phyloP scores from a whole-genome alignment of 2,329 filamentous ascomycete species.

The Colletotrichum sp. region DNA sequence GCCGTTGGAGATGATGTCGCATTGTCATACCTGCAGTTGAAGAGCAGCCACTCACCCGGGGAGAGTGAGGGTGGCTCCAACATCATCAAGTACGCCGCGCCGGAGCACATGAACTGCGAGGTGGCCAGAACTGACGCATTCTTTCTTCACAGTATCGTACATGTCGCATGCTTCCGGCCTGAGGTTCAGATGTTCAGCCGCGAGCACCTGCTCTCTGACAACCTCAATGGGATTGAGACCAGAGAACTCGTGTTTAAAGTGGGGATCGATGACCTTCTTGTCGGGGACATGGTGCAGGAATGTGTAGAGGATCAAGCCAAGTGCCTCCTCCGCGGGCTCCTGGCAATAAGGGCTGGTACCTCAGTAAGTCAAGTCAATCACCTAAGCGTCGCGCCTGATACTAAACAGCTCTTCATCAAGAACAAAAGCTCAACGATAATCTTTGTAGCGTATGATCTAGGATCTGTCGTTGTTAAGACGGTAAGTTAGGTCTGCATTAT shows the following conservation, averaged over 20 bases:
- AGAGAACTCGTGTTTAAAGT: not conserved
- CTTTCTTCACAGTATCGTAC: not conserved
- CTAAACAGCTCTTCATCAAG: not conserved
- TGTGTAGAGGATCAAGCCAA: not conserved
- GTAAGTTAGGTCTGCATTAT: not conserved
- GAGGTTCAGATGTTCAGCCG: not conserved
- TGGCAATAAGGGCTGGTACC: not conserved
- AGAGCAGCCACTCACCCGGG: not conserved
- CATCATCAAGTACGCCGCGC: not conserved
- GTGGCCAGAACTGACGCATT: not conserved
- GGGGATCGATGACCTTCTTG: not conserved
- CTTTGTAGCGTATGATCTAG: not conserved
- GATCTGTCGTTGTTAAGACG: not conserved
- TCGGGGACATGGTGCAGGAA: not conserved
- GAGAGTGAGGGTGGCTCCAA: not conserved
- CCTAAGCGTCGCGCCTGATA: not conserved
- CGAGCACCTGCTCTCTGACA: not conserved
- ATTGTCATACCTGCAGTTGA: not conserved
- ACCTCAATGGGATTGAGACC: not conserved
- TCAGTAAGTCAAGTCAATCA: not conserved
- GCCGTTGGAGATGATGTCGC: not conserved
- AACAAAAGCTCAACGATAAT: fast-evolving
- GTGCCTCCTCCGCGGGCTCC: not conserved
- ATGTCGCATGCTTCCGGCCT: not conserved
- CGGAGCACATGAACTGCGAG: fast-evolving